Evolutionary conservation across 1,284 basidiomycete genomes (phyloP), one percentile per base, ranked within the genome.

Genomic region (Inonotus obliquus): DNA sequence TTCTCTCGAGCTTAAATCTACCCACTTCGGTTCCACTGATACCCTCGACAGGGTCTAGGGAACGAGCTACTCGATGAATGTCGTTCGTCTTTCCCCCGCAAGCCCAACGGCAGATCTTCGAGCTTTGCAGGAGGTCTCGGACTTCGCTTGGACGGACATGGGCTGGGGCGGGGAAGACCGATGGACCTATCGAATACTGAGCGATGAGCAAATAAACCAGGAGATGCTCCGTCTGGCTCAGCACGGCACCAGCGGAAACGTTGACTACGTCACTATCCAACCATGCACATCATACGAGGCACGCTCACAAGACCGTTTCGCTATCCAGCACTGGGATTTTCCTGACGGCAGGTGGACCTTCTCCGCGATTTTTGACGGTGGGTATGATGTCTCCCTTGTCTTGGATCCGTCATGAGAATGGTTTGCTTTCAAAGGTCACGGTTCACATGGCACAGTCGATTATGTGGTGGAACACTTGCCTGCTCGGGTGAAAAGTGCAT

Each of bases 301-400:
- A 45, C 73, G 74, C 59, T 79, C 74, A 54, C 81, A 88, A 70
- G 85, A 88, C 70, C 79, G 86, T 32, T 79, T 77, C 66, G 74
- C 74, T 57, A 69, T 82, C 41, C 75, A 84, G 62, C 75, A 81
- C 61, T 87, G 85, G 85, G 68, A 73, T 54, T 67, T 86, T n/a
- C 69, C 72, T 7, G 77, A 76, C 35, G 82, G 84, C 11, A 74
- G 69, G 3, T 88, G 86, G 86, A 70, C 73, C 9, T 87, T 85
- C 66, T 80, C 79, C 57, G 83, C 78, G 41, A 73, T 88, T 44
- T 83, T 86, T 63, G 86, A 87, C 67, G 85, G 85, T 86, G 62
- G 59, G 72, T 61, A 38, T 27, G 13, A 45, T 25, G 29, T 60
- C 38, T 52, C 51, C 41, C 25, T 57, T 60, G 35, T 57, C 47